These are phyloP conservation scores for Cichorium intybus DNA, from an alignment of 140 eudicot species.

Conservation along the genomic window DNA sequence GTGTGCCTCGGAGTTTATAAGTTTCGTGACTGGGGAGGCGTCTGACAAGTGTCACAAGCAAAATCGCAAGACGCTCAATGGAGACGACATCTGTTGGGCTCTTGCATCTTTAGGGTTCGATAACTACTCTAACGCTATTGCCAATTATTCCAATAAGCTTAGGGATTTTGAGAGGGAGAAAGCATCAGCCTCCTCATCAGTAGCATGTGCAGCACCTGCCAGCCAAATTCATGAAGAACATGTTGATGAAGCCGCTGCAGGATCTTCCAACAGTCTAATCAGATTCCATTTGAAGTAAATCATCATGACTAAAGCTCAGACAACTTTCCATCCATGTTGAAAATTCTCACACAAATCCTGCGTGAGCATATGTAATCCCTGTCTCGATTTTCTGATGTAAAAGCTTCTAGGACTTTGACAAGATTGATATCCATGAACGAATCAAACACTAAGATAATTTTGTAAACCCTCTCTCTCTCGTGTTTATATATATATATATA, in stretches of 20 bases:
- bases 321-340: not conserved
- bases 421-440: not conserved
- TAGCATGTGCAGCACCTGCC: constrained; percentile 20
- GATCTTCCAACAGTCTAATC: constrained; percentile 7
- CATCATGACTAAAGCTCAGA: constrained; percentile 20
- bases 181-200: constrained; percentile 20
- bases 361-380: not conserved
- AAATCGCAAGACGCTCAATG: constrained; percentile 48
- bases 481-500: no score
- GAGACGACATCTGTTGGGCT: constrained; percentile 59
- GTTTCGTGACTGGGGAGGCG: constrained; percentile 54
- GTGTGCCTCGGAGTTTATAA: constrained; percentile 54
- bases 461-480: no score
- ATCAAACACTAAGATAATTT: no score
- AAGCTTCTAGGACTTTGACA: not conserved
- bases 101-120: constrained; percentile 47
- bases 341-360: constrained; percentile 18
- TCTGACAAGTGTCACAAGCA: constrained; percentile 60
- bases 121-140: constrained; percentile 39
- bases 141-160: constrained; percentile 31
- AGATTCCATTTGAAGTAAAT: not conserved
- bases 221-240: constrained; percentile 7
- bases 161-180: constrained; percentile 38
- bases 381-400: not conserved
- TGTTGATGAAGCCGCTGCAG: constrained; percentile 13